These are phyloP conservation scores for Didymella pomorum DNA, from an alignment of 2,329 filamentous ascomycete species.

Conservation along the genomic window DNA sequence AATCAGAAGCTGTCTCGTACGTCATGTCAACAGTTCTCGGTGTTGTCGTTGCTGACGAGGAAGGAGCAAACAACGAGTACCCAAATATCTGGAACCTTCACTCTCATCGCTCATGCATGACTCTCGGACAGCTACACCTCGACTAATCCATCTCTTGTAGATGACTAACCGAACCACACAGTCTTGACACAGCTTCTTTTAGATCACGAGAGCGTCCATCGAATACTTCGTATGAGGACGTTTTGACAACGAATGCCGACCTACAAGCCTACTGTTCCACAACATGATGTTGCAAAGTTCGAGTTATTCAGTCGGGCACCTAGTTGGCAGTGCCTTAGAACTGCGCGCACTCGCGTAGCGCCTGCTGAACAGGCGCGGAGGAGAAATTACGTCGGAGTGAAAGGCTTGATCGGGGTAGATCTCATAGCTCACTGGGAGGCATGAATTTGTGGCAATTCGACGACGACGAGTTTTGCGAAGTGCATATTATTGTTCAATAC, in stretches of 20 bases:
- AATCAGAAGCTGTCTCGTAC: slow-evolving; percentile 11
- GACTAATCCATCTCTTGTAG: no score
- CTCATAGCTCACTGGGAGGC: no score
- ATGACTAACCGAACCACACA: no score
- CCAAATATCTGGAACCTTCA: background rate
- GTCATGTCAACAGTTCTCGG: background rate
- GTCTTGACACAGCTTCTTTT: no score
- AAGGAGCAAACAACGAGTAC: slow-evolving; percentile 8
- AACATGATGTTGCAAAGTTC: background rate
- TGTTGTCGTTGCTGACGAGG: slow-evolving; percentile 1
- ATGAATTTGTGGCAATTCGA: no score
- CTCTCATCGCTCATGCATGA: background rate
- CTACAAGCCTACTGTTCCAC: background rate
- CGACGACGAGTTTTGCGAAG: background rate
- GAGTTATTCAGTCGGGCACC: background rate
- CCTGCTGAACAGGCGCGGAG: background rate
- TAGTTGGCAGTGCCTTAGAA: background rate
- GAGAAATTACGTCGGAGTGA: background rate
- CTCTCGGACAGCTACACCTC: background rate
- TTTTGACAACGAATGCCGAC: background rate
- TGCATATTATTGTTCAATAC: background rate
- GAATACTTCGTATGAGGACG: background rate
- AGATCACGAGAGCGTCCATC: background rate
- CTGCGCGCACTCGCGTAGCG: background rate
- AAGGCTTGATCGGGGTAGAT: background rate